Percentiles rank a stretch among this genome's conserved stretches.
These are phyloP conservation scores for Pseudozyma pruni DNA, from an alignment of 1,284 basidiomycete species.

Conservation along the genomic window DNA sequence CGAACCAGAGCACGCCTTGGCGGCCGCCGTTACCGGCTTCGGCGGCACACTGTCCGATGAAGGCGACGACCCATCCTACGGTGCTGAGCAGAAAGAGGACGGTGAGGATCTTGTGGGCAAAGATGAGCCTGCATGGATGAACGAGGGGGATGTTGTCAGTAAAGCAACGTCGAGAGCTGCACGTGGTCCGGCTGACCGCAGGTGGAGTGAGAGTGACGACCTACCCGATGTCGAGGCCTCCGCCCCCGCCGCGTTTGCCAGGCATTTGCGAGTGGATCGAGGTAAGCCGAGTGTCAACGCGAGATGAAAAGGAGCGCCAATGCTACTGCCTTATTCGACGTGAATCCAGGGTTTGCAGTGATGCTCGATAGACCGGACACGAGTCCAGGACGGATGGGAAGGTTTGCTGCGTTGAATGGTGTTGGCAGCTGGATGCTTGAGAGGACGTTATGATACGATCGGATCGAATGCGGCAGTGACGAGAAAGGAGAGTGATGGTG, in stretches of 20 bases:
- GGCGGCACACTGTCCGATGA: conserved; percentile 75
- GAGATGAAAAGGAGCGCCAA: neutral
- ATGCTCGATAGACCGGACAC: too few species aligned
- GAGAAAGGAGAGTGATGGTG: too few species aligned
- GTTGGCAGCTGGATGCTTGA: too few species aligned
- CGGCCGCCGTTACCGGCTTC: conserved; percentile 44
- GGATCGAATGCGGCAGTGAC: too few species aligned
- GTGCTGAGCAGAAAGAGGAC: conserved; percentile 83
- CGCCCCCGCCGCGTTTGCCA: conserved; percentile 46
- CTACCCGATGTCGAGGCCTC: conserved; percentile 54
- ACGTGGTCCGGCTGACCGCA: too few species aligned
- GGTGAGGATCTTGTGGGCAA: conserved; percentile 88
- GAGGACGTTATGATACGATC: too few species aligned
- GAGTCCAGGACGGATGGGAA: too few species aligned
- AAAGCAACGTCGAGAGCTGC: neutral
- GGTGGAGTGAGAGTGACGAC: conserved; percentile 7
- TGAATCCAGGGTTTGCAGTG: too few species aligned
- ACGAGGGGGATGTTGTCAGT: conserved; percentile 7
- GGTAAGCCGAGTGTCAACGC: neutral
- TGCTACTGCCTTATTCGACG: neutral
- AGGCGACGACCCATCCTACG: conserved; percentile 91
- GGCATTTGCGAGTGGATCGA: conserved; percentile 27
- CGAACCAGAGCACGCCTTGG: conserved; percentile 87
- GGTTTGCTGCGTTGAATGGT: too few species aligned
- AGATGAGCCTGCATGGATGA: conserved; percentile 72